Percentiles rank a stretch among this genome's conserved stretches.
These are phyloP conservation scores for Laetiporus sulphureus DNA, from an alignment of 1,284 basidiomycete species.

Conservation along the genomic window DNA sequence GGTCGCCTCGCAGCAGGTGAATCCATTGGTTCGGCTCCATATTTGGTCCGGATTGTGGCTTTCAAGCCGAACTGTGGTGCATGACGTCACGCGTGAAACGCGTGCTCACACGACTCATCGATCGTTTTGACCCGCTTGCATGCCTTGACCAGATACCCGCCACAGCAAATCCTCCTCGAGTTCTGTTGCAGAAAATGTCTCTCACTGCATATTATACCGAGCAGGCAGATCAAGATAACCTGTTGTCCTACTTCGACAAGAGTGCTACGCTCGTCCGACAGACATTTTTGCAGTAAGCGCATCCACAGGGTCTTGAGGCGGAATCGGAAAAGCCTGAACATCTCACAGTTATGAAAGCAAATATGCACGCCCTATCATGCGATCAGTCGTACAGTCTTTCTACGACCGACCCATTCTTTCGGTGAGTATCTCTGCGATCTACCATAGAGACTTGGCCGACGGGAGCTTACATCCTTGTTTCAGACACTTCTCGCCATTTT, in stretches of 20 bases:
- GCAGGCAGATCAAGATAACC: conserved; percentile 2
- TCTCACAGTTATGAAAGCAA: background rate
- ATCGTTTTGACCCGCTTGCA: no score
- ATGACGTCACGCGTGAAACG: no score
- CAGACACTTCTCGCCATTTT: conserved; percentile 9
- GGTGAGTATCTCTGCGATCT: conserved; percentile 1
- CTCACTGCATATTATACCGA: background rate
- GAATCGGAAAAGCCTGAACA: no score
- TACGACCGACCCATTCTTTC: conserved; percentile 5
- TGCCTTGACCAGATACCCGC: no score
- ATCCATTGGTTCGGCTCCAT: no score
- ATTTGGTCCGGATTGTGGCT: no score
- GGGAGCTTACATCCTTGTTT: background rate
- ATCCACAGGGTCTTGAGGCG: background rate
- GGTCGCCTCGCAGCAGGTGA: background rate
- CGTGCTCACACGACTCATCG: no score
- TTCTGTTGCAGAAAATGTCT: background rate
- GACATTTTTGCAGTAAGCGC: conserved; percentile 1
- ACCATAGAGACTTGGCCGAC: background rate
- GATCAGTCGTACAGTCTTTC: background rate
- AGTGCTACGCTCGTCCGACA: conserved; percentile 6
- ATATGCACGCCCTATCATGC: conserved; percentile 1
- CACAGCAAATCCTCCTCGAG: background rate
- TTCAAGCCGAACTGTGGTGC: no score
- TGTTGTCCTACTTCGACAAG: conserved; percentile 8